Base-by-base conservation (phyloP, 768 basidiomycete species). In the Rhizopogon vesiculosus region DNA sequence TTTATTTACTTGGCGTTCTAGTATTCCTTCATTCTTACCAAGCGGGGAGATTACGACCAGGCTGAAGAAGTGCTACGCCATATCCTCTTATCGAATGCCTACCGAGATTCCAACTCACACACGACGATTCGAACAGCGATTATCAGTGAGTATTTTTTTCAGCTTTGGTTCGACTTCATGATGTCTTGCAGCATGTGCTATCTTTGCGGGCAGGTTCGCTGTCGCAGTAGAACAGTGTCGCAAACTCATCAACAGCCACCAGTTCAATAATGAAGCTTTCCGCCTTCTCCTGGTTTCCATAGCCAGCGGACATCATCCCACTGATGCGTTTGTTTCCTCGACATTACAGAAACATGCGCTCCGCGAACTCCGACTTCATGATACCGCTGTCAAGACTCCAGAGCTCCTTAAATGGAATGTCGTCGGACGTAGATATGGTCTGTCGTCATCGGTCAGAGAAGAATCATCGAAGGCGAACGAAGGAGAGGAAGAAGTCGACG, bases 221-320 rank as follows among this genome's bases (percentile, higher is more conserved):
- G 72, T 78, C 10, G 81, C 89, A 15, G 81, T 91, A 15, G 87
- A 91, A 57, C 87, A 91, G 63, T 80, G 80, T 33, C 83, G 93
- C 25, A 88, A 88, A 59, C 72, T 98, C 33, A 83, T 90, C 55
- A 84, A 80, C 33, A 71, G 73, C 0, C 77, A 93, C 64, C 93
- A 96, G 64, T 93, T 91, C 75, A 87, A 93, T 64, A 89, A 93
- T 53, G 92, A 95, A 42, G 87, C 93, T 0, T 72, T 89, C 12
- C 85, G 92, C 6, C 78, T 98, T 46, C 78, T 96, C 19, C 65
- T 87, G 3, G 87, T 88, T 0, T 81, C 82, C 0, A 78, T 97
- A 3, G 83, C 86, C 0, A 85, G 86, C 56, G 91, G 92, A 0
- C 61, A 87, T 4, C 78, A 77, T 28, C 77, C 87, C 3, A 84